Conservation (phyloP, 2,329 filamentous ascomycete species). For the Dothidotthia symphoricarpi region DNA sequence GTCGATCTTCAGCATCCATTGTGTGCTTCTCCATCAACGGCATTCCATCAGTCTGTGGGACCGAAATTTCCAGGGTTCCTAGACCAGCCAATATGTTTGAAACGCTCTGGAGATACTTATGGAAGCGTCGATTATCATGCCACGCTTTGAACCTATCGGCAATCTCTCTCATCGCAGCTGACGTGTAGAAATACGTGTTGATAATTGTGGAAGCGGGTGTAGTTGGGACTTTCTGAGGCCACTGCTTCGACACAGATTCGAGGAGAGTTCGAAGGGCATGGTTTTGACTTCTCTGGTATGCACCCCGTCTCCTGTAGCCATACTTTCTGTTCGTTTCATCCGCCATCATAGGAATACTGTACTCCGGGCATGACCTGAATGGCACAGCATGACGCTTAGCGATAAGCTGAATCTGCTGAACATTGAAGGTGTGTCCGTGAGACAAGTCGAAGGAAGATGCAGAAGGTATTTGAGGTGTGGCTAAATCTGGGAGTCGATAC, state of each 20-base stretch:
- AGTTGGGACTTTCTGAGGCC: conserved; percentile 15
- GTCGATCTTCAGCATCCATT: not conserved
- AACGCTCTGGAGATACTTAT: conserved; percentile 23
- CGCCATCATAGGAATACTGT: too few relatives aligned
- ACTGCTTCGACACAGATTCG: conserved; percentile 23
- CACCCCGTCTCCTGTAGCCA: too few relatives aligned
- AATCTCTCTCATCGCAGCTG: conserved; percentile 17
- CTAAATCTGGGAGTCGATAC: conserved; percentile 9
- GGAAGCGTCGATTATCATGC: conserved; percentile 45
- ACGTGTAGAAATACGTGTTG: conserved; percentile 14
- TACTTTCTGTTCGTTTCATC: too few relatives aligned
- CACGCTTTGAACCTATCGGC: conserved; percentile 15
- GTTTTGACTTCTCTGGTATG: too few relatives aligned
- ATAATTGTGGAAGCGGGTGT: conserved; percentile 10
- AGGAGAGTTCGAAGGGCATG: too few relatives aligned
- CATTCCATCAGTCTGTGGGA: not conserved
- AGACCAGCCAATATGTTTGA: conserved; percentile 11
- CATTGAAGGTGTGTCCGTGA: conserved; percentile 7
- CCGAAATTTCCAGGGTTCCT: not conserved
- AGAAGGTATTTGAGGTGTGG: conserved; percentile 10
- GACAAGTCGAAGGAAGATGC: conserved; percentile 4
- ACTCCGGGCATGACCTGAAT: too few relatives aligned
- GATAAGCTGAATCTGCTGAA: conserved; percentile 1
- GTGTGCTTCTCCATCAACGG: not conserved
- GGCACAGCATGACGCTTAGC: too few relatives aligned